Base-by-base conservation (phyloP, 352 stramenopile genomes). In the Phytopythium delawarense region DNA sequence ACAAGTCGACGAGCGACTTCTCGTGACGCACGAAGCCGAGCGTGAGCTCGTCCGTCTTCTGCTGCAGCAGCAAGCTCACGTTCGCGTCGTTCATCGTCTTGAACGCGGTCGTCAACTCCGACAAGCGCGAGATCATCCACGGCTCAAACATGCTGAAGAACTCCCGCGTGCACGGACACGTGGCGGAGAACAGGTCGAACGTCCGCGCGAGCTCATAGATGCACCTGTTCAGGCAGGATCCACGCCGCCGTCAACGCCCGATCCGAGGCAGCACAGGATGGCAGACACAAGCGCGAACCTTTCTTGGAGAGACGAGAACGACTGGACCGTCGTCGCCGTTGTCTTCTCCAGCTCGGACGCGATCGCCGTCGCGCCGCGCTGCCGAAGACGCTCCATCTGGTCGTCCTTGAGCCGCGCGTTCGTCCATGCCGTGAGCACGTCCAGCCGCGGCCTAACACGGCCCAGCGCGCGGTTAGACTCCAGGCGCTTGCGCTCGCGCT, bases 351-450 rank as follows among this genome's bases (percentile, higher is more conserved):
- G 71, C 57, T 89, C 75, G 4, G 70, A 84, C 15, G 78, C 71
- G 52, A 92, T 92, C 32, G 77, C 73, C 39, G 81, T 69, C 28
- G 74, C 75, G 50, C 81, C 79, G 45, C 87, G 74, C 30, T 74
- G 73, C 64, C 88, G 87, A 45, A 83, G 77, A 48, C 76, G 80
- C 65, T 92, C 83, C 25, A 87, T 82, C 59, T 87, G 71, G 64
- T 92, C 83, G 64, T 92, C 83, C 61, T 89, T 87, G 4, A 91
- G 66, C 25, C 83, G 79, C 34, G 81, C 81, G 35, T 89, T 81
- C 63, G 87, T 89, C 65, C 86, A 81, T 32, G 78, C 76, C 63
- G 76, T 75, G 44, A 92, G 69, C 4, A 89, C 79, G 62, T 92
- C 79, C 20, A 91, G 69, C 12, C 79, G 78, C 55, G 87, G 77